Evolutionary conservation across 106 monocot genomes (phyloP).

Genomic region (Gastrodia elata): DNA sequence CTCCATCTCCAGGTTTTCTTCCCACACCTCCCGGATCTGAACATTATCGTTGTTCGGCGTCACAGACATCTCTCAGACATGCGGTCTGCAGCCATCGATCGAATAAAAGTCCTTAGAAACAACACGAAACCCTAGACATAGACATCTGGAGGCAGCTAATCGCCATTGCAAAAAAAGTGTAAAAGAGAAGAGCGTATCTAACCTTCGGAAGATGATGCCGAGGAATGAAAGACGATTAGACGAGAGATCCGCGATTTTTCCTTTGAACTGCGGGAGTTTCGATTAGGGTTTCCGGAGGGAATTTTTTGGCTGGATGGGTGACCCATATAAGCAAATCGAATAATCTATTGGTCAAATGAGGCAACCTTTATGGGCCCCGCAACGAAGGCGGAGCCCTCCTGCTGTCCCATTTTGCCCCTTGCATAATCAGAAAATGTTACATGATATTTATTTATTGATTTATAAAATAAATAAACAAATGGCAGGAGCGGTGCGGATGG

Average conservation of each 20-base stretch:
- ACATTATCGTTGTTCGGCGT: slow-evolving; percentile 11
- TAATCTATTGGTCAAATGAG: not conserved
- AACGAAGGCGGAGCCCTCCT: too few species aligned
- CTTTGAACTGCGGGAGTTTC: not conserved
- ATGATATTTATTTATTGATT: too few species aligned
- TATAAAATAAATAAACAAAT: too few species aligned
- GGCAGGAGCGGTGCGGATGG: too few species aligned
- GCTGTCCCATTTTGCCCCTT: too few species aligned
- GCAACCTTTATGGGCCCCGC: too few species aligned
- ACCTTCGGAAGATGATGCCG: not conserved
- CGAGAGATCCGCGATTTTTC: not conserved
- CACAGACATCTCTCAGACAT: slow-evolving; percentile 6
- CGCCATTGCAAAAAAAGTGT: not conserved
- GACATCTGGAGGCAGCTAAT: not conserved
- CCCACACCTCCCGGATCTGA: slow-evolving; percentile 50
- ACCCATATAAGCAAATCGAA: not conserved
- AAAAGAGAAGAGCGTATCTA: not conserved
- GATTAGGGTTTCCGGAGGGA: not conserved
- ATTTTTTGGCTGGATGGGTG: not conserved
- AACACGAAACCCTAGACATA: not conserved
- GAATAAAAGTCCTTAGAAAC: not conserved
- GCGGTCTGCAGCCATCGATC: not conserved
- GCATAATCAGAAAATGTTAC: too few species aligned
- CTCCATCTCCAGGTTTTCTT: slow-evolving; percentile 31
- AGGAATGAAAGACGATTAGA: not conserved